These are phyloP conservation scores for Trichosporon sp. DNA, from an alignment of 1,284 basidiomycete species.

Conservation along the genomic window DNA sequence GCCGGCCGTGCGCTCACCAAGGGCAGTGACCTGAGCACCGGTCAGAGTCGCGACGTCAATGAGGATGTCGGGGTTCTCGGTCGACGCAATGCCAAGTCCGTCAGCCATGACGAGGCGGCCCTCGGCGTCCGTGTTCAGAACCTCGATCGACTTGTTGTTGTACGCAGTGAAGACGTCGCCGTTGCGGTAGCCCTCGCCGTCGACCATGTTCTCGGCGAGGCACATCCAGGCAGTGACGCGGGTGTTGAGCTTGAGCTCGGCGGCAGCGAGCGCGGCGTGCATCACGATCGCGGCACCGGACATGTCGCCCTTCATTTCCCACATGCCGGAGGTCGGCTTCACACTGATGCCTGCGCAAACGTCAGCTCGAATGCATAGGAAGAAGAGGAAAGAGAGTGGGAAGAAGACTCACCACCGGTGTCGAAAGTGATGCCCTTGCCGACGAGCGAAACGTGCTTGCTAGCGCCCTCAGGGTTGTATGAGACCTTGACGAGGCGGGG, in stretches of 20 bases:
- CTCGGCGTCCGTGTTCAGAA: conserved; percentile 17
- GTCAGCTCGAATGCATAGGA: background rate
- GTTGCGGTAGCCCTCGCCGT: conserved; percentile 6
- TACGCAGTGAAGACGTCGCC: conserved; percentile 9
- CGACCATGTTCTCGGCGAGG: conserved; percentile 14
- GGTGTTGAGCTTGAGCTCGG: conserved; percentile 11
- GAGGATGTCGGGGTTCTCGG: conserved; percentile 8
- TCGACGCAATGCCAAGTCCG: conserved; percentile 9
- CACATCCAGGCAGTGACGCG: conserved; percentile 16
- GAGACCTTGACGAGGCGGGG: conserved; percentile 16
- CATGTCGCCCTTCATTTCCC: conserved; percentile 18
- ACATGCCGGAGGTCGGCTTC: conserved; percentile 7
- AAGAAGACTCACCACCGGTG: conserved; percentile 6
- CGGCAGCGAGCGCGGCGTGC: conserved; percentile 15
- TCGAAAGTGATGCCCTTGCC: conserved; percentile 19
- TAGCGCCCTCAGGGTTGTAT: conserved; percentile 9
- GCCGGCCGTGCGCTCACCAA: conserved; percentile 3
- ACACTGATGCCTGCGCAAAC: background rate
- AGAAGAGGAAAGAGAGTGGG: background rate
- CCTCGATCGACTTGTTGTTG: conserved; percentile 13
- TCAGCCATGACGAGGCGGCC: conserved; percentile 18
- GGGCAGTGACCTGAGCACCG: background rate
- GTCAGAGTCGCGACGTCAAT: conserved; percentile 7
- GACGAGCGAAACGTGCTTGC: conserved; percentile 13
- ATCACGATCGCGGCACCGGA: conserved; percentile 9